Percentiles rank a stretch among this genome's conserved stretches.
phyloP scores from a whole-genome alignment of 2,329 filamentous ascomycete species.

The Harringtonia aguacate region DNA sequence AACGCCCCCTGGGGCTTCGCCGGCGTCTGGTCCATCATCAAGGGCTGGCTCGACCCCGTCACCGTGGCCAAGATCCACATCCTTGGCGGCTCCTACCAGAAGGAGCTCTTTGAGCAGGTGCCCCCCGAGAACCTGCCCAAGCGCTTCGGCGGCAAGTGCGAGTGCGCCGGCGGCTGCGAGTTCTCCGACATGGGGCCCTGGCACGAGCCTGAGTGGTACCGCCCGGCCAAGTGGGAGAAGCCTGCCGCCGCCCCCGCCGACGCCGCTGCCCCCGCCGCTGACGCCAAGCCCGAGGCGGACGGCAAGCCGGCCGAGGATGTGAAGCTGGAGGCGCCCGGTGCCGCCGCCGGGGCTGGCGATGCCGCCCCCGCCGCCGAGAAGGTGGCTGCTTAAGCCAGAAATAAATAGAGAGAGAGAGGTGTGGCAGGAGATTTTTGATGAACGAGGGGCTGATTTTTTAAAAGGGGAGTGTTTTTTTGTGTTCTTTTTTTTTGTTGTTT shows the following conservation, averaged over 20 bases:
- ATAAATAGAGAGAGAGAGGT: no score
- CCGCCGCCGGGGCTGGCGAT: constrained; percentile 20
- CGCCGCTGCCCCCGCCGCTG: constrained; percentile 14
- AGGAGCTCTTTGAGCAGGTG: constrained; percentile 74
- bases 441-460: no score
- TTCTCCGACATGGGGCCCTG: constrained; percentile 88
- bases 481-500: constrained; percentile 1
- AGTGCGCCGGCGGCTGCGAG: constrained; percentile 72
- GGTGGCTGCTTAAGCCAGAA: constrained; percentile 14
- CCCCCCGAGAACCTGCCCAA: constrained; percentile 83
- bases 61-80: constrained; percentile 95
- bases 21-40: constrained; percentile 73
- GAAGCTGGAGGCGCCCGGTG: constrained; percentile 17
- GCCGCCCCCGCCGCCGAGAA: constrained; percentile 24
- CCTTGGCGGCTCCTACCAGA: constrained; percentile 70
- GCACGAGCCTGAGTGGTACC: constrained; percentile 60
- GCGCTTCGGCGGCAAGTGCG: constrained; percentile 73
- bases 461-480: not conserved
- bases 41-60: constrained; percentile 91
- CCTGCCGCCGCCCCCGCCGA: constrained; percentile 24
- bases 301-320: constrained; percentile 21
- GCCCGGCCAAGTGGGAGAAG: constrained; percentile 54
- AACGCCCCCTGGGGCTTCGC: constrained; percentile 96
- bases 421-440: no score
- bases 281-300: constrained; percentile 13